phyloP scores from a whole-genome alignment of 441 rosid genomes.

The Capsella rubella region DNA sequence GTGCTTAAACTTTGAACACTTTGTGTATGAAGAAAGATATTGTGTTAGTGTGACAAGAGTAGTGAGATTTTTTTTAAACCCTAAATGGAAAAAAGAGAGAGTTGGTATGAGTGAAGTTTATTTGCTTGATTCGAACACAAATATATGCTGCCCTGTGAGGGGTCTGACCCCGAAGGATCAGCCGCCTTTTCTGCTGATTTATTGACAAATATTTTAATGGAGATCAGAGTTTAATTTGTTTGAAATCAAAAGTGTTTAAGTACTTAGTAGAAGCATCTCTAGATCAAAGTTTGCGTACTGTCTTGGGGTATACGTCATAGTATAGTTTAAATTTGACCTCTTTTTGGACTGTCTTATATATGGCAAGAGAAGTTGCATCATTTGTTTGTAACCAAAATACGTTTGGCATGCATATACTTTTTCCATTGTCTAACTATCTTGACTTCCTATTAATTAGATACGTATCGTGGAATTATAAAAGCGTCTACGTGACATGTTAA shows the following conservation, averaged over 20 bases:
- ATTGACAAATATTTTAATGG: background rate
- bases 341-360: too few relatives aligned
- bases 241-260: background rate
- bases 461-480: too few relatives aligned
- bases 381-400: too few relatives aligned
- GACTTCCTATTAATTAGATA: too few relatives aligned
- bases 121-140: conserved; percentile 54
- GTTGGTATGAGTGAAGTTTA: conserved; percentile 37
- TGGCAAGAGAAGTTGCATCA: too few relatives aligned
- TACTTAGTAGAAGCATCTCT: background rate
- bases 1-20: background rate
- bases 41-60: background rate
- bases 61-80: conserved; percentile 1
- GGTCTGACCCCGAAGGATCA: conserved; percentile 78
- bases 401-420: too few relatives aligned
- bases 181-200: conserved; percentile 84
- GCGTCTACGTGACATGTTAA: too few relatives aligned
- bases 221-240: background rate
- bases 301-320: too few relatives aligned
- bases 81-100: conserved; percentile 19
- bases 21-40: background rate
- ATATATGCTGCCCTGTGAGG: conserved; percentile 71
- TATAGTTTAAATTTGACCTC: too few relatives aligned
- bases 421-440: too few relatives aligned
- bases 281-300: background rate